Evolutionary conservation across 2,329 filamentous ascomycete species (phyloP), one percentile per base, ranked within the genome.

Genomic region (Didymella sp.): DNA sequence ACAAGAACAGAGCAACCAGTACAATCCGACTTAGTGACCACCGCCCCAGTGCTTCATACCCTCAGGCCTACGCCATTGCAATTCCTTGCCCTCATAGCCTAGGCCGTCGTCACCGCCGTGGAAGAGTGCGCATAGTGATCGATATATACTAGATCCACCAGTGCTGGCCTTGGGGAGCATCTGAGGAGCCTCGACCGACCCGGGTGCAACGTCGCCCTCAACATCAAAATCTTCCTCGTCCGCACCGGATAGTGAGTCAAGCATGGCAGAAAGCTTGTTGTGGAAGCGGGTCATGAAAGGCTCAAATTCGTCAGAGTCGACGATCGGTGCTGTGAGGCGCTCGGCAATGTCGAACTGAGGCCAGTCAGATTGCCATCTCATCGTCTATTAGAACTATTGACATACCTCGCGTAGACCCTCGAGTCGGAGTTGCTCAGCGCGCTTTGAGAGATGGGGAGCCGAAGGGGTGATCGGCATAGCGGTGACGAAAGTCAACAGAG

Each of bases 381-480:
- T 45, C 2, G 2, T 27, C 4, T n/a, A 1, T 28, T 6, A 13
- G 2, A 4, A 1, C 17, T 7, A 27, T 41, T 4, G n/a, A 37
- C 58, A 11, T 69, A 75, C 73, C 66, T 77, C 74, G 50, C 64
- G 47, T 13, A 76, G 54, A 13, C 74, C 74, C 62, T 73, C 64
- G 13, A 71, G 62, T 44, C 73, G 65, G 60, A 71, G 71, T 27
- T 69, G 67, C 48, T 75, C 73, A 13, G 67, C 73, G 8, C 71
- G 68, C 53, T 64, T 68, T 42, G 73, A 70, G 8, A 69, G 63
- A 31, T 63, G 62, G n/a, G 71, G 71, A 21, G 73, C 73, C 5
- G 73, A 66, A 11, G 73, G 73, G 13, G 73, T 74, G 58, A 76
- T 75, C 3, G 73, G 73, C 21, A 72, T 61, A 6, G 70, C 72